phyloP scores from a whole-genome alignment of 805 yeast genomes.

The Cyberlindnera saturnus region DNA sequence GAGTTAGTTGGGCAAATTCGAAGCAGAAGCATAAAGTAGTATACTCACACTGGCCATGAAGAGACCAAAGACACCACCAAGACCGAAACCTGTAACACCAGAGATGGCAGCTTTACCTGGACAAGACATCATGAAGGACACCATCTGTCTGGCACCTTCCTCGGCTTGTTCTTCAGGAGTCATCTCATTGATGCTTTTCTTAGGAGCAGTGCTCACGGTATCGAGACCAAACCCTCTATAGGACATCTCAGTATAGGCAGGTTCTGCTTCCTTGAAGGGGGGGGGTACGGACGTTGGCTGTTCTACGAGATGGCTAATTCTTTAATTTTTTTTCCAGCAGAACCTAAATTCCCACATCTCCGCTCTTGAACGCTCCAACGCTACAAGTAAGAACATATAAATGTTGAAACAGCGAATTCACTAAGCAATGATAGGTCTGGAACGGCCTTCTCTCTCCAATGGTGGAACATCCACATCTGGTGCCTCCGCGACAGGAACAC shows the following conservation, averaged over 20 bases:
- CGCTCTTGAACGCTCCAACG: background rate
- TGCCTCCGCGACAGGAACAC: constrained; percentile 64
- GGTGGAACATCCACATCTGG: constrained; percentile 61
- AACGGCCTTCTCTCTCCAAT: constrained; percentile 69
- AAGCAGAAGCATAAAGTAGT: constrained; percentile 16
- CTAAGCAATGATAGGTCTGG: constrained; percentile 23
- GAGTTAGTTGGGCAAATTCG: background rate
- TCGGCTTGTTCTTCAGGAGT: constrained; percentile 91
- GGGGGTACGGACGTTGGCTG: background rate
- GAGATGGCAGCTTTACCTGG: constrained; percentile 91
- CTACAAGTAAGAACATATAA: background rate
- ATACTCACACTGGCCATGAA: constrained; percentile 64
- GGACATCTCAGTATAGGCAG: constrained; percentile 22
- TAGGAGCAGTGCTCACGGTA: constrained; percentile 31
- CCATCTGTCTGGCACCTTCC: constrained; percentile 78
- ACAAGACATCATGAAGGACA: constrained; percentile 83
- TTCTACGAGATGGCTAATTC: background rate
- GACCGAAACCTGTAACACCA: constrained; percentile 88
- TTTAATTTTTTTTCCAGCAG: constrained; percentile 3
- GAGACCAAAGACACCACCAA: constrained; percentile 93
- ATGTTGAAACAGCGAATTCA: background rate
- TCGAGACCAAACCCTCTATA: constrained; percentile 38
- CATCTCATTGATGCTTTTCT: constrained; percentile 60
- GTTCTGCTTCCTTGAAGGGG: no score
- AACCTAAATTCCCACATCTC: background rate